phyloP scores from a whole-genome alignment of 164 flowering plant species.

The Vitis labrusca region DNA sequence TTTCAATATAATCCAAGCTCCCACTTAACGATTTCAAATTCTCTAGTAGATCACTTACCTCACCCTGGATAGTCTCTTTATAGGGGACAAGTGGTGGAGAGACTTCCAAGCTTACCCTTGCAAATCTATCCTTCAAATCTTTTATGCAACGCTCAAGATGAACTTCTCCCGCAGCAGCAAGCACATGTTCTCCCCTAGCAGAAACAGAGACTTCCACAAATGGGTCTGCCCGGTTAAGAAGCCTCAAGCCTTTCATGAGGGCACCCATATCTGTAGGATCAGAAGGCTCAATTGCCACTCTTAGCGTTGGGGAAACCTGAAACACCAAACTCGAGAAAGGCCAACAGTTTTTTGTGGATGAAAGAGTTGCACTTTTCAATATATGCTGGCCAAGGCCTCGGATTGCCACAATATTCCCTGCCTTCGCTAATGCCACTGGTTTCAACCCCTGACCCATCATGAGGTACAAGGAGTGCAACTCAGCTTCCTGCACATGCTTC shows the following conservation, averaged over 20 bases:
- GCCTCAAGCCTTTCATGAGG: constrained; percentile 73
- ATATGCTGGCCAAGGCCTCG: constrained; percentile 86
- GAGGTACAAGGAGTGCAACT: constrained; percentile 69
- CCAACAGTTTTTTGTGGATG: constrained; percentile 80
- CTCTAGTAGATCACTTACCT: constrained; percentile 47
- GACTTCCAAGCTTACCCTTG: constrained; percentile 73
- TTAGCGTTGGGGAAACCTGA: constrained; percentile 83
- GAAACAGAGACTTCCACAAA: constrained; percentile 92
- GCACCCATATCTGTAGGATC: constrained; percentile 86
- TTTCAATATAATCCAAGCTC: constrained; percentile 64
- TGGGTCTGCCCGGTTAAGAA: constrained; percentile 87
- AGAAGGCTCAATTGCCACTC: constrained; percentile 87
- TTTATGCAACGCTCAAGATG: constrained; percentile 91
- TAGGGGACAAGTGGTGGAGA: constrained; percentile 92
- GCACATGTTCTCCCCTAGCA: constrained; percentile 89
- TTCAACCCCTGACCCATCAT: constrained; percentile 96
- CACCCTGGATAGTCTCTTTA: constrained; percentile 86
- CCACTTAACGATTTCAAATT: constrained; percentile 39
- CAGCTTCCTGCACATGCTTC: constrained; percentile 84
- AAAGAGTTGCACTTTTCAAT: constrained; percentile 85
- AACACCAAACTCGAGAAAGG: constrained; percentile 95
- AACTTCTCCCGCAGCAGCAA: constrained; percentile 95
- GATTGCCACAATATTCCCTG: constrained; percentile 87
- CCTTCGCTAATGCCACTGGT: constrained; percentile 63
- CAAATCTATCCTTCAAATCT: constrained; percentile 89